These are phyloP conservation scores for Aureobasidium zeae DNA, from an alignment of 2,329 filamentous ascomycete genomes.

Conservation along the genomic window DNA sequence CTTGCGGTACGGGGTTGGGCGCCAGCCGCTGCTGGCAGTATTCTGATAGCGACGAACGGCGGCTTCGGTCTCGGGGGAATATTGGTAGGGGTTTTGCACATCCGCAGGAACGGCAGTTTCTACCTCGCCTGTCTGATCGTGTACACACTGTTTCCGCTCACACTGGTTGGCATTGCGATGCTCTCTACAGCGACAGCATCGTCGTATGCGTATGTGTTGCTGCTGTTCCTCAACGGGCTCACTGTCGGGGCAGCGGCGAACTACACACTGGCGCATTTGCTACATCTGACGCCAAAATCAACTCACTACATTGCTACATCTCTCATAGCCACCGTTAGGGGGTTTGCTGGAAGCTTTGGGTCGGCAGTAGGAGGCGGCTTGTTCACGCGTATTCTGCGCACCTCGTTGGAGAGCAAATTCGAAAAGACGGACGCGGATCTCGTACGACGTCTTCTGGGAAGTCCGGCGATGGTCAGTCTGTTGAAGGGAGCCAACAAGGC, in stretches of 20 bases:
- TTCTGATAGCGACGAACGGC: constrained; percentile 71
- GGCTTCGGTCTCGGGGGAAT: constrained; percentile 70
- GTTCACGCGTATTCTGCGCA: constrained; percentile 55
- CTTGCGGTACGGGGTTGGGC: constrained; percentile 63
- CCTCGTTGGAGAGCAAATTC: constrained; percentile 50
- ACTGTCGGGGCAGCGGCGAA: constrained; percentile 65
- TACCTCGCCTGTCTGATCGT: constrained; percentile 46
- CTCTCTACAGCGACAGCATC: constrained; percentile 47
- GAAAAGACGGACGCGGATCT: constrained; percentile 35
- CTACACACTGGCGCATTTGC: constrained; percentile 70
- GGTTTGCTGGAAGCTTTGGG: constrained; percentile 73
- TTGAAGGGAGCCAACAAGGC: constrained; percentile 42
- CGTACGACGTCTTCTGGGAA: constrained; percentile 48
- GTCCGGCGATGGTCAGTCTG: constrained; percentile 45
- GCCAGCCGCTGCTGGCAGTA: constrained; percentile 61
- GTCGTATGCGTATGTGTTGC: constrained; percentile 45
- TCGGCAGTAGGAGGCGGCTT: constrained; percentile 69
- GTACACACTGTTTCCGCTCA: constrained; percentile 52
- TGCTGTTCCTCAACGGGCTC: constrained; percentile 62
- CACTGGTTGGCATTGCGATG: constrained; percentile 48
- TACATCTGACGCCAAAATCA: constrained; percentile 58
- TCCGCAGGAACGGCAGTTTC: constrained; percentile 63
- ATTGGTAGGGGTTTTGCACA: constrained; percentile 64
- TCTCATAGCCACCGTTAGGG: constrained; percentile 68
- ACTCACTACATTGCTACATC: constrained; percentile 69